Evolutionary conservation across 2,329 filamentous ascomycete genomes (phyloP).

Genomic region (Colletotrichum orchidophilum): DNA sequence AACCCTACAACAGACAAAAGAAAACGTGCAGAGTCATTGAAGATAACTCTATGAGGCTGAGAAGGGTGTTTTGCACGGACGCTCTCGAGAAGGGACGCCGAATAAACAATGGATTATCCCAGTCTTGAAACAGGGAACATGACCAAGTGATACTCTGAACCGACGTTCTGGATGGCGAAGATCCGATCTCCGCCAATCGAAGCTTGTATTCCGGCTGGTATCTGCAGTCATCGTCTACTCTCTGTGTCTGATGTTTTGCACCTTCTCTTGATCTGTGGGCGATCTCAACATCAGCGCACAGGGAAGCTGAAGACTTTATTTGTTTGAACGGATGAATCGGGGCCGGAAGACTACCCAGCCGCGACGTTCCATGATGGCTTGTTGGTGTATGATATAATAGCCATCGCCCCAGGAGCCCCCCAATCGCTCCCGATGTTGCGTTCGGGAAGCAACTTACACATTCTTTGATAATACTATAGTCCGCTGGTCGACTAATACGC

Average conservation of each 20-base stretch:
- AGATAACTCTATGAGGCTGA: conserved; percentile 29
- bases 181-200: conserved; percentile 18
- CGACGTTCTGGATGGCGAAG: conserved; percentile 3
- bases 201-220: not conserved
- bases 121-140: conserved; percentile 30
- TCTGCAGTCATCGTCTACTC: conserved; percentile 23
- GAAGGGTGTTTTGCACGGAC: conserved; percentile 12
- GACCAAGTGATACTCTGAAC: conserved; percentile 20
- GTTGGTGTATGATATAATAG: not conserved
- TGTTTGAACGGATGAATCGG: conserved; percentile 26
- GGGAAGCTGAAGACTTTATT: not conserved
- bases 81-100: not conserved
- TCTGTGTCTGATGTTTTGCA: conserved; percentile 31
- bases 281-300: conserved; percentile 28
- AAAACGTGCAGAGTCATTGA: conserved; percentile 25
- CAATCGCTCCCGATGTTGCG: not conserved
- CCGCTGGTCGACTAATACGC: conserved; percentile 24
- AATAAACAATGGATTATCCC: conserved; percentile 9
- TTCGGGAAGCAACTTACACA: conserved; percentile 7
- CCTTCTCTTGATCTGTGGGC: not conserved
- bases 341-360: not conserved
- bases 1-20: conserved; percentile 6
- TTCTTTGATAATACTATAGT: conserved; percentile 15
- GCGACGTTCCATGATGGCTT: not conserved
- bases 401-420: not conserved